Percentiles rank a stretch among this genome's conserved stretches.
Conservation (phyloP, 2,329 filamentous ascomycete genomes). For the Botryotinia convoluta region DNA sequence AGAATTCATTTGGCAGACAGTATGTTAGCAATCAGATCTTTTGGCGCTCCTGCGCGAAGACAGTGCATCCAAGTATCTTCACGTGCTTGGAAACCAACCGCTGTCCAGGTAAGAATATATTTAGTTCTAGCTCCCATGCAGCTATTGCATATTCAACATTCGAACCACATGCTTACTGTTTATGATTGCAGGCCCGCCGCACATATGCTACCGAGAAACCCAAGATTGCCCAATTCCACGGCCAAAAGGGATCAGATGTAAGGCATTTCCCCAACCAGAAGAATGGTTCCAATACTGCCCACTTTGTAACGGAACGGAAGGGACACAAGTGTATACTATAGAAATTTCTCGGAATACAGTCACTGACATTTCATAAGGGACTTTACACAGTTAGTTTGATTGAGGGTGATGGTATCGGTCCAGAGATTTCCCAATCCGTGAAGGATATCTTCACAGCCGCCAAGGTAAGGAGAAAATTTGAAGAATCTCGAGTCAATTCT, state of each 20-base stretch:
- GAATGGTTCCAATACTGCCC: constrained; percentile 16
- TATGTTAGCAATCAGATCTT: constrained; percentile 81
- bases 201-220: constrained; percentile 62
- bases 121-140: constrained; percentile 20
- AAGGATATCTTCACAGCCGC: constrained; percentile 98
- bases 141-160: constrained; percentile 13
- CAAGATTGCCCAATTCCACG: constrained; percentile 89
- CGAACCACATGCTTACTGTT: constrained; percentile 26
- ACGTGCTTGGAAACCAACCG: constrained; percentile 50
- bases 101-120: constrained; percentile 54
- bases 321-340: constrained; percentile 31
- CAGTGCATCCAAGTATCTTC: constrained; percentile 73
- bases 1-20: constrained; percentile 41
- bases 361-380: constrained; percentile 56
- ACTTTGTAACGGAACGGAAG: constrained; percentile 9
- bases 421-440: constrained; percentile 95
- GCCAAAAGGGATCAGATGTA: constrained; percentile 84
- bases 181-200: constrained; percentile 48
- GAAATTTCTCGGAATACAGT: not conserved
- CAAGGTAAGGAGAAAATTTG: constrained; percentile 58
- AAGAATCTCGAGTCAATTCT: constrained; percentile 27
- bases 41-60: constrained; percentile 70
- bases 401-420: constrained; percentile 97
- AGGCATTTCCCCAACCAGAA: constrained; percentile 40
- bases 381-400: constrained; percentile 96